Percentiles rank a stretch among this genome's conserved stretches.
These are phyloP conservation scores for Beauveria brongniartii DNA, from an alignment of 2,329 filamentous ascomycete genomes.

Conservation along the genomic window DNA sequence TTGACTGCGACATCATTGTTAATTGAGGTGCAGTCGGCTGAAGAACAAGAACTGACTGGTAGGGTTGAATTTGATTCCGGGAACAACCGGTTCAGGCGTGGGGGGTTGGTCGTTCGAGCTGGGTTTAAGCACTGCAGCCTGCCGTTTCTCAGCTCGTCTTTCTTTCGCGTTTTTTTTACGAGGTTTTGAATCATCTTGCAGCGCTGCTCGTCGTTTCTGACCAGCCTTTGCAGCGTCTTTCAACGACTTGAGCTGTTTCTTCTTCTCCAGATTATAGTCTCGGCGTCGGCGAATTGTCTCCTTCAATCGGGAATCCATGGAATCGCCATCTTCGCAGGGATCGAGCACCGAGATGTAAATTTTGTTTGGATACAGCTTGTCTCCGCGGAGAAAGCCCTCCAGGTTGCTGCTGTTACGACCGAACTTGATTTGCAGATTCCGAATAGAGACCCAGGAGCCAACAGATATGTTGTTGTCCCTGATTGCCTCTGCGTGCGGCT, in stretches of 20 bases:
- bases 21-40: background rate
- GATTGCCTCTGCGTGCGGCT: conserved; percentile 56
- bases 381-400: conserved; percentile 64
- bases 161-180: conserved; percentile 20
- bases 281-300: conserved; percentile 54
- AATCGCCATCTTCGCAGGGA: conserved; percentile 28
- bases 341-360: conserved; percentile 51
- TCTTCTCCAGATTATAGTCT: conserved; percentile 51
- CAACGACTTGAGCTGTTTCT: conserved; percentile 30
- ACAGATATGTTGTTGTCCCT: conserved; percentile 40
- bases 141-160: conserved; percentile 15
- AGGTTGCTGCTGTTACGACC: conserved; percentile 45
- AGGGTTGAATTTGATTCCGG: background rate
- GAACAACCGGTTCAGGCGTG: background rate
- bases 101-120: conserved; percentile 10
- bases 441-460: conserved; percentile 57
- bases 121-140: conserved; percentile 18
- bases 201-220: conserved; percentile 29
- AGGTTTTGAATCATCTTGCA: conserved; percentile 19
- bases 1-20: conserved; percentile 29
- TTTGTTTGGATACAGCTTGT: conserved; percentile 38
- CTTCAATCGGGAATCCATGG: conserved; percentile 40
- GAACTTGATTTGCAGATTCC: conserved; percentile 64
- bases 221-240: conserved; percentile 28
- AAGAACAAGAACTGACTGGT: background rate